Conservation (phyloP, 116 monocot genomes). For the Phalaenopsis hybrid region DNA sequence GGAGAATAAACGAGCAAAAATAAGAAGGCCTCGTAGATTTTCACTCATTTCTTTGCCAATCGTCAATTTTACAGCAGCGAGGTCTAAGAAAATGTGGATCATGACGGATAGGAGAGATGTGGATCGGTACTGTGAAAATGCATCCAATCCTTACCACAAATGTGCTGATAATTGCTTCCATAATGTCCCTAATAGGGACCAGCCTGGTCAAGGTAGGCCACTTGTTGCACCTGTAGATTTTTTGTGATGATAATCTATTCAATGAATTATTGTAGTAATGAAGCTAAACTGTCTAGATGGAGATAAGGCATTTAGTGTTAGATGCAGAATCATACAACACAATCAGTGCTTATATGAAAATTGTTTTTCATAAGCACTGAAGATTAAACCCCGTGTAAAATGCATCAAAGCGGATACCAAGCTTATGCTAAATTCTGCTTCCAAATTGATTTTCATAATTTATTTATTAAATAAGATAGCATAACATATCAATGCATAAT, state of each 20-base stretch:
- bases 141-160: slow-evolving; percentile 2
- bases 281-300: background rate
- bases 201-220: slow-evolving; percentile 1
- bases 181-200: background rate
- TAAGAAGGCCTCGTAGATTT: background rate
- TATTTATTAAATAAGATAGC: too few relatives aligned
- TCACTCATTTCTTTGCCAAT: too few relatives aligned
- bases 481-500: too few relatives aligned
- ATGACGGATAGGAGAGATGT: background rate
- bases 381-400: too few relatives aligned
- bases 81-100: background rate
- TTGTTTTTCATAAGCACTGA: too few relatives aligned
- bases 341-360: slow-evolving; percentile 7
- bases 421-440: too few relatives aligned
- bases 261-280: background rate
- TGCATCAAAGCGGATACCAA: too few relatives aligned
- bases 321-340: background rate
- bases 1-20: background rate
- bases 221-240: background rate
- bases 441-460: too few relatives aligned
- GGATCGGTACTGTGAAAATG: background rate
- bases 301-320: background rate
- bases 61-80: background rate
- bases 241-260: background rate
- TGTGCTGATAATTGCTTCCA: background rate